Percentiles rank a stretch among this genome's conserved stretches.
Conservation (phyloP, 495 filamentous ascomycete species). For the Tuber microsphaerosporum region DNA sequence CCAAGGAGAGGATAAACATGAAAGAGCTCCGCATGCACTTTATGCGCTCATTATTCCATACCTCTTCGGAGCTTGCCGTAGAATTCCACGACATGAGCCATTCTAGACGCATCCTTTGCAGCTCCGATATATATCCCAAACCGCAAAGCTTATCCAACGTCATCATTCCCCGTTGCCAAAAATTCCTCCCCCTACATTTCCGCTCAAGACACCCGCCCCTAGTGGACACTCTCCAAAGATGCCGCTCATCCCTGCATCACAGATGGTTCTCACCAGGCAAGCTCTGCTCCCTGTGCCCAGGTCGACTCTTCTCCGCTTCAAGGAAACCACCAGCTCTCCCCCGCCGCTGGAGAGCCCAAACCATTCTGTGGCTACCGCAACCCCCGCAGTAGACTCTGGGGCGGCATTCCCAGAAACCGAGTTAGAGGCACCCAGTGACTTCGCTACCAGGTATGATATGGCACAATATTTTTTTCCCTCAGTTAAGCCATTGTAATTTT, state of each 20-base stretch:
- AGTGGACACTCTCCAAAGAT: slow-evolving; percentile 11
- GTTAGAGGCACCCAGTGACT: slow-evolving; percentile 10
- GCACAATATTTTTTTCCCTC: not conserved
- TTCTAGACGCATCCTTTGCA: slow-evolving; percentile 86
- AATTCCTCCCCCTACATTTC: not conserved
- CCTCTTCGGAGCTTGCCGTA: slow-evolving; percentile 81
- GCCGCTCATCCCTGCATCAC: slow-evolving; percentile 21
- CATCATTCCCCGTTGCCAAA: not conserved
- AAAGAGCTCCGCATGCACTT: not conserved
- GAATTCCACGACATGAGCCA: slow-evolving; percentile 94
- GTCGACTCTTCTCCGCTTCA: slow-evolving; percentile 12
- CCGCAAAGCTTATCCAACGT: not conserved
- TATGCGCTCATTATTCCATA: slow-evolving; percentile 5
- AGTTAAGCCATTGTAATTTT: not conserved
- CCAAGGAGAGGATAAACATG: not conserved
- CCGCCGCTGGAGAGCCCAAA: slow-evolving; percentile 12
- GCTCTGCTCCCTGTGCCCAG: slow-evolving; percentile 8
- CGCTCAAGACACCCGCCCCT: not conserved
- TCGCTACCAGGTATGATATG: slow-evolving; percentile 25
- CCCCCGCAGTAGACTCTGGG: not conserved
- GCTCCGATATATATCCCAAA: slow-evolving; percentile 61
- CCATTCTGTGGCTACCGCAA: not conserved
- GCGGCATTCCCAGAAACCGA: slow-evolving; percentile 12
- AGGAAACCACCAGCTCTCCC: slow-evolving; percentile 5
- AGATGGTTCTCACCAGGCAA: slow-evolving; percentile 21